Evolutionary conservation across 2,329 filamentous ascomycete species (phyloP), one percentile per base, ranked within the genome.

Genomic region (Trichoderma sp.): DNA sequence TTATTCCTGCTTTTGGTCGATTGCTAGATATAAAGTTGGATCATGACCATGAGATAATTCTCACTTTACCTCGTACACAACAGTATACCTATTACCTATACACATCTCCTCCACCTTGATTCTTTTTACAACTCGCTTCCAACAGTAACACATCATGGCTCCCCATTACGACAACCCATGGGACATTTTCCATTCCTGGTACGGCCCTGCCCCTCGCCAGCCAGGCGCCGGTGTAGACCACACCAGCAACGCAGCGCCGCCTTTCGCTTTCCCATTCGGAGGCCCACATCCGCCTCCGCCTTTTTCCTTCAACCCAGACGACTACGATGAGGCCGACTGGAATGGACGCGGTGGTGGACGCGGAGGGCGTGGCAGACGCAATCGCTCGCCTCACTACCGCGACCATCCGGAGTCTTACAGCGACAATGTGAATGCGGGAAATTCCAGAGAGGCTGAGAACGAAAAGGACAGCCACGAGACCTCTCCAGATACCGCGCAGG

Each of bases 161-260:
- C 54, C 4, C 30, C 49, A 59, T 24, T 32, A 67, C 34, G 54
- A 70, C 54, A 66, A 70, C 28, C 70, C 73, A 69, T 78, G 76
- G 77, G 76, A 82, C 66, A 82, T 80, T 67, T 59, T 81, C 71
- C 77, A 77, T 69, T 74, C 76, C 26, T 71, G 79, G 37, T 76
- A 79, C 69, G 54, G 39, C 24, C 16, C 39, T 43, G 37, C 16
- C 13, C 76, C 73, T 52, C 73, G 74, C 49, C 67, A 68, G 52
- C 65, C 76, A 43, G 79, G 81, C 52, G 75, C 75, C 21, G 80
- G 81, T 58, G 78, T 81, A 66, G 81, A 83, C 68, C 80, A 81
- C 39, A 43, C 39, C 70, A 11, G 11, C 32, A 73, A 75, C 46
- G 74, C 72, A 39, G 2, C 58, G 3, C 68, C 74, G 34, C 72